Evolutionary conservation across 2,329 filamentous ascomycete genomes (phyloP), one percentile per base, ranked within the genome.

Genomic region (Fusarium tanahbumbuense): DNA sequence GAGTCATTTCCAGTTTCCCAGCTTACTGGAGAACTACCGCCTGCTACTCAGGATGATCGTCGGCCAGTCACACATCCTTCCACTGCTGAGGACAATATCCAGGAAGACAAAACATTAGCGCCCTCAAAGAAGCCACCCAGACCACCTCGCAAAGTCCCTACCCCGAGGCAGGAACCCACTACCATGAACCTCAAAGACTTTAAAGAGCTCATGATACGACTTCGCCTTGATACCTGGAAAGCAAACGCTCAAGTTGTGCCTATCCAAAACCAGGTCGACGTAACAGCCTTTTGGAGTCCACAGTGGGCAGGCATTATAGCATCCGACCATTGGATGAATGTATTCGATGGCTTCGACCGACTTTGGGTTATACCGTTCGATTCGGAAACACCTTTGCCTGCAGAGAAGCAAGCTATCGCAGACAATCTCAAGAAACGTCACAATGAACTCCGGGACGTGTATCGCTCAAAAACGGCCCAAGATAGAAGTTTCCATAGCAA

Each of bases 301-400:
- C 61, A 64, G 22, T 68, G 59, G 41, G 64, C 61, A 8, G 48
- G 56, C 5, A 28, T 56, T 11, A 45, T 56, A 23, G 20, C 42
- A 15, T 47, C 34, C 6, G 11, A 22, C 9, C 49, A 55, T 53
- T 72, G 70, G 6, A 56, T 73, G 28, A 63, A 34, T 16, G 8
- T 73, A 7, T 75, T 69, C 37, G 73, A 75, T 50, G 73, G 73
- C 4, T 75, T 71, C 30, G 68, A 75, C 27, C 58, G 63, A 18
- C 71, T 52, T 20, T 75, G 70, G 73, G 74, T 68, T 56, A 46
- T 75, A 6, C 73, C 73, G 4, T 66, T 68, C 22, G 62, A 72
- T 18, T 34, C 41, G 12, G 34, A 28, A 13, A 59, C 62, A 13
- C 63, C 65, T 10, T 28, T 75, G 9, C 60, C 72, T 6, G 44